Conservation (phyloP, 139 green algal genomes). For the Astrephomene gubernaculifera region DNA sequence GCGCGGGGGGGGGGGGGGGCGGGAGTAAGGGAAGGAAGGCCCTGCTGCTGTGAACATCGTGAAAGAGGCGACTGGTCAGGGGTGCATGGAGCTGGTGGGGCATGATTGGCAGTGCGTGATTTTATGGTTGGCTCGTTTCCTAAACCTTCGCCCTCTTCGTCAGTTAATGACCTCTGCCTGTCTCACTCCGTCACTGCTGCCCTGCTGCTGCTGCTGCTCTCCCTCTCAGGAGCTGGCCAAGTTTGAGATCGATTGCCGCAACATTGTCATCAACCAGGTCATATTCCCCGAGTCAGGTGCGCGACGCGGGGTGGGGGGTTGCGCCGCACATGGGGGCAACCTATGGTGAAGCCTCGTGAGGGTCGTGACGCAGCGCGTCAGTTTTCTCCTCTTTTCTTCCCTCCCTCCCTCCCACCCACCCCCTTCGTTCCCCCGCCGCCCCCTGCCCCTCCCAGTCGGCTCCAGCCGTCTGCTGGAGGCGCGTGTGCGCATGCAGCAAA, state of each 20-base stretch:
- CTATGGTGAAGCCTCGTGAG: no score
- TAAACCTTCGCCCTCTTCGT: no score
- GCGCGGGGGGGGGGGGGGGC: conserved; percentile 36
- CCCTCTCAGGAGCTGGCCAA: conserved; percentile 91
- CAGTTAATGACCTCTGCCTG: no score
- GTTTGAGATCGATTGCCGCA: conserved; percentile 95
- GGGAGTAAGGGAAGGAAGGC: not conserved
- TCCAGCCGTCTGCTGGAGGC: conserved; percentile 81
- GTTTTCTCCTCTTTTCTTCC: no score
- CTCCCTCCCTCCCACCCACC: not conserved
- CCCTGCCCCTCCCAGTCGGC: conserved; percentile 30
- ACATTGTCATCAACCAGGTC: conserved; percentile 98
- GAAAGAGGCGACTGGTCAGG: no score
- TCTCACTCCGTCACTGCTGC: no score
- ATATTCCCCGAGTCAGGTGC: conserved; percentile 83
- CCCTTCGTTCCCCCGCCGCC: not conserved
- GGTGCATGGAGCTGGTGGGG: no score
- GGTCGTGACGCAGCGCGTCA: no score
- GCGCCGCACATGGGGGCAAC: not conserved
- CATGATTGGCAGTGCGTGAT: no score
- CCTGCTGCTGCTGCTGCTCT: not conserved
- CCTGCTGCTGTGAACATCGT: not conserved
- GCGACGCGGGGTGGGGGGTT: not conserved
- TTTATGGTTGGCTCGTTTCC: no score
- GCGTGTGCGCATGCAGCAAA: conserved; percentile 94